Conservation (phyloP, 352 stramenopile genomes). For the Pythium coloratum region DNA sequence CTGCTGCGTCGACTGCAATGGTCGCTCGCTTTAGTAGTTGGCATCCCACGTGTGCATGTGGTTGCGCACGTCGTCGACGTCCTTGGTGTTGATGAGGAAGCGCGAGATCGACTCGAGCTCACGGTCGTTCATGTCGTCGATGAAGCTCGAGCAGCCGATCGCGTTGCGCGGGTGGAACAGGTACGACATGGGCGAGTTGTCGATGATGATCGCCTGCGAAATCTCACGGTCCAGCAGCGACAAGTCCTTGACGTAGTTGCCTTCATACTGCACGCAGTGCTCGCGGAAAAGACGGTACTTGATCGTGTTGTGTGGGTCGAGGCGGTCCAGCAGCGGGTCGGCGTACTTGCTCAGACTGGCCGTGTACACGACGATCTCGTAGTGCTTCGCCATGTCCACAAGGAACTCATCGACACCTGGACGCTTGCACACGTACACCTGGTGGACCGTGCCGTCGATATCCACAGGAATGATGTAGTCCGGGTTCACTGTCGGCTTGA, state of each 20-base stretch:
- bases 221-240: constrained; percentile 93
- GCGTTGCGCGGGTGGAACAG: constrained; percentile 95
- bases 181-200: constrained; percentile 99
- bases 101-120: constrained; percentile 87
- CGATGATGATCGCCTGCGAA: constrained; percentile 96
- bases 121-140: constrained; percentile 87
- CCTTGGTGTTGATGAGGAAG: constrained; percentile 58
- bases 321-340: constrained; percentile 95
- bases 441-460: constrained; percentile 86
- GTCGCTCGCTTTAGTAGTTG: constrained; percentile 41
- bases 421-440: constrained; percentile 92
- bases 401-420: constrained; percentile 97
- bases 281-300: constrained; percentile 91
- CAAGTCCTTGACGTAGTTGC: constrained; percentile 98
- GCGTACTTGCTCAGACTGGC: constrained; percentile 98
- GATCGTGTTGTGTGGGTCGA: constrained; percentile 92
- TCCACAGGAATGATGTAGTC: constrained; percentile 98
- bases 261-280: constrained; percentile 95
- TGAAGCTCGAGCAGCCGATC: constrained; percentile 87
- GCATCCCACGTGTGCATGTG: constrained; percentile 72
- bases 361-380: constrained; percentile 99
- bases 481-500: constrained; percentile 90
- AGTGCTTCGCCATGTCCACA: constrained; percentile 93
- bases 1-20: background rate
- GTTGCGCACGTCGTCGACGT: constrained; percentile 62